Evolutionary conservation across 1,139 yeast species (phyloP).

Genomic region (Candida tetrigidarum): DNA sequence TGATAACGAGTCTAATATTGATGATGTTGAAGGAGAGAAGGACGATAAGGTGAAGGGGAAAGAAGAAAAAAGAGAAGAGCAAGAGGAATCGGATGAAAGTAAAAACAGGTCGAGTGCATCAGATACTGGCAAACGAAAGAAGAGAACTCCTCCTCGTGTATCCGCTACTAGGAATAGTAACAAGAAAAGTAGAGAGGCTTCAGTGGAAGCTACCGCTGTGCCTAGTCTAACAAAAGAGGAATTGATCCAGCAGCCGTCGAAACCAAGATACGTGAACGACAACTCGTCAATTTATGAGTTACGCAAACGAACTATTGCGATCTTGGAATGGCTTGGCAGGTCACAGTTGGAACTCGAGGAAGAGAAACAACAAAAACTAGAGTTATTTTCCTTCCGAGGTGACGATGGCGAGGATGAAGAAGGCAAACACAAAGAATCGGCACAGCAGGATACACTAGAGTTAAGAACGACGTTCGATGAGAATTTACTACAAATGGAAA

Average conservation of each 20-base stretch:
- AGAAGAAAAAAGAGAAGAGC: neutral
- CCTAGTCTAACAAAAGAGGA: conserved; percentile 35
- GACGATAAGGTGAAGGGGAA: neutral
- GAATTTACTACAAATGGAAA: conserved; percentile 68
- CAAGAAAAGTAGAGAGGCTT: conserved; percentile 1
- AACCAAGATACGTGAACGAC: conserved; percentile 81
- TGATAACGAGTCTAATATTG: neutral
- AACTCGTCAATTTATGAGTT: conserved; percentile 77
- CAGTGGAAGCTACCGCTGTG: conserved; percentile 5
- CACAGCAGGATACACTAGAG: conserved; percentile 33
- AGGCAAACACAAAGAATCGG: conserved; percentile 59
- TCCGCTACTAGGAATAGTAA: conserved; percentile 4
- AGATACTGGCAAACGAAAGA: conserved; percentile 7
- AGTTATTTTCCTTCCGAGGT: conserved; percentile 35
- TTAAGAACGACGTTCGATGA: conserved; percentile 54
- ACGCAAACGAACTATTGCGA: conserved; percentile 87
- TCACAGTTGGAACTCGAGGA: conserved; percentile 80
- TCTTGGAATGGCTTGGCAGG: conserved; percentile 85
- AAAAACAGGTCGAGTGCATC: neutral
- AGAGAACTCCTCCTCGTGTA: conserved; percentile 5
- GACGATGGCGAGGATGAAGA: conserved; percentile 21
- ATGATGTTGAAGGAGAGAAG: neutral
- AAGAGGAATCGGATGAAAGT: neutral
- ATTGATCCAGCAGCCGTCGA: conserved; percentile 65
- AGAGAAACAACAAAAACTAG: conserved; percentile 63